These are phyloP conservation scores for Cryptosporidium andersoni DNA, from an alignment of 169 alveolate genomes.

Conservation along the genomic window DNA sequence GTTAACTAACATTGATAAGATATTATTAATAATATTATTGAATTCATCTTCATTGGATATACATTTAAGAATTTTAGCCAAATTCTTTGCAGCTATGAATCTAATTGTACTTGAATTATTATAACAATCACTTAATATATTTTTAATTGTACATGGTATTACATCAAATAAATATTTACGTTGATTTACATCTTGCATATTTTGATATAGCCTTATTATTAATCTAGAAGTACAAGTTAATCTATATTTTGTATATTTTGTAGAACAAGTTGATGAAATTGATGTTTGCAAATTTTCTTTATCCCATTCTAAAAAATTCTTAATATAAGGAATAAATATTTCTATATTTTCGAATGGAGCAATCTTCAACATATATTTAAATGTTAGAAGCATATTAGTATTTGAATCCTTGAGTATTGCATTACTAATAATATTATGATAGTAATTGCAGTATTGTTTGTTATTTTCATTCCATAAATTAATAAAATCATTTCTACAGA, in stretches of 20 bases:
- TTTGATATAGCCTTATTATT: conserved; percentile 11
- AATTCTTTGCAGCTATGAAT: conserved; percentile 41
- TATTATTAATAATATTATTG: not conserved
- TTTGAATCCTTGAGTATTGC: conserved; percentile 8
- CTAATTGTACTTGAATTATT: conserved; percentile 6
- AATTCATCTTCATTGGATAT: conserved; percentile 2
- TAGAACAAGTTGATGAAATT: not conserved
- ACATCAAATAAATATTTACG: not conserved
- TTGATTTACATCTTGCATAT: not conserved
- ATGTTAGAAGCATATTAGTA: conserved; percentile 21
- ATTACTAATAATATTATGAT: not conserved
- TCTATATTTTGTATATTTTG: conserved; percentile 27
- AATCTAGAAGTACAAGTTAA: conserved; percentile 32
- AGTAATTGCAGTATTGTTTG: not conserved
- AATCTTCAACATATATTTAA: conserved; percentile 30
- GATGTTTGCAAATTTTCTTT: not conserved
- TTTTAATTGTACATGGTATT: conserved; percentile 1
- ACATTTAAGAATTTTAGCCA: conserved; percentile 21
- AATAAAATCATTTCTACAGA: conserved; percentile 48
- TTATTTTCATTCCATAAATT: conserved; percentile 12
- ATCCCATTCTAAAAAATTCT: conserved; percentile 7
- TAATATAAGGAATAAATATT: conserved; percentile 18
- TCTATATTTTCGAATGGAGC: conserved; percentile 52
- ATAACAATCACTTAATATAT: conserved; percentile 1
- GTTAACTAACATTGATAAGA: not conserved